Percentiles rank a stretch among this genome's conserved stretches.
phyloP scores from a whole-genome alignment of 495 filamentous ascomycete species.

The Recurvomyces mirabilis region DNA sequence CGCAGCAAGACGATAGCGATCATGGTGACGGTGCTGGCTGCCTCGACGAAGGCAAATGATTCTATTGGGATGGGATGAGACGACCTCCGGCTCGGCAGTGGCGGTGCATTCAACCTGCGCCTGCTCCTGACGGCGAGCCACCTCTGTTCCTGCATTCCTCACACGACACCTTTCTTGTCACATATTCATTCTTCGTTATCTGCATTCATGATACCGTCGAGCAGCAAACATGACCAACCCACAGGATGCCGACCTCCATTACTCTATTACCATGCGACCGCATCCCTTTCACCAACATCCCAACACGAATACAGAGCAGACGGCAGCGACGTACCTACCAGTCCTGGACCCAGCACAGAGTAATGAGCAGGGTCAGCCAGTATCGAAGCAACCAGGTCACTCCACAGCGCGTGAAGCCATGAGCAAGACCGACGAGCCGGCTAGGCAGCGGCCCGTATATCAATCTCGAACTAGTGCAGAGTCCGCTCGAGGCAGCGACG shows the following conservation, averaged over 20 bases:
- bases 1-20: no score
- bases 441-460: slow-evolving; percentile 13
- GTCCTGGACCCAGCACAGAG: background rate
- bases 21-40: no score
- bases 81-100: no score
- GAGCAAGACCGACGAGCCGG: slow-evolving; percentile 7
- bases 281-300: slow-evolving; percentile 34
- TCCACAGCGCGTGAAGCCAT: slow-evolving; percentile 7
- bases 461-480: slow-evolving; percentile 7
- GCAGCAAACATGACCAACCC: slow-evolving; percentile 17
- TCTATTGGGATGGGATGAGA: no score
- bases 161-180: no score
- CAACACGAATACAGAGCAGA: background rate
- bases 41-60: no score
- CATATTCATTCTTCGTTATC: no score
- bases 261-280: slow-evolving; percentile 28
- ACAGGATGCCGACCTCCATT: slow-evolving; percentile 29
- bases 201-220: no score
- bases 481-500: no score
- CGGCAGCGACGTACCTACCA: slow-evolving; percentile 10
- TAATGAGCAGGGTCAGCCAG: background rate
- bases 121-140: no score
- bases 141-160: no score
- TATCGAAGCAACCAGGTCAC: background rate
- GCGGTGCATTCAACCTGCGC: no score